Base-by-base conservation (phyloP, 352 stramenopile genomes). In the Pythium rhizo-oryzae region DNA sequence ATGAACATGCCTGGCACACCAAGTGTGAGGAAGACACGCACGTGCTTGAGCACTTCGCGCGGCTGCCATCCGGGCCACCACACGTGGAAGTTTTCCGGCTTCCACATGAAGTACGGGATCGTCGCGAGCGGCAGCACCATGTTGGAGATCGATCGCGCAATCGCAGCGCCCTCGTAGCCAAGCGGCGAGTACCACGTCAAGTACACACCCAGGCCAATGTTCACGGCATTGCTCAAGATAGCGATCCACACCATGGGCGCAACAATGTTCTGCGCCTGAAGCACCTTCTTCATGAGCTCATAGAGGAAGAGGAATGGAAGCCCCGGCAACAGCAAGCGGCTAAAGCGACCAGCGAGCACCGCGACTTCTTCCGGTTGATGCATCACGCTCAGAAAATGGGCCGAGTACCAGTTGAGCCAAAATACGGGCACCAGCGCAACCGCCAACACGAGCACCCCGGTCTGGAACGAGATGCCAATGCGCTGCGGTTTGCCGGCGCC, bases 241-340 rank as follows among this genome's bases (percentile, higher is more conserved):
- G 85, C 84, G 51, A 94, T 89, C 49, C 85, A 81, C 39, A 96
- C 81, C 86, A 97, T 93, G 2, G 91, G 91, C 23, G 74, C 47
- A n/a, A 94, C 83, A 59, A 96, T 78, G 51, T 96, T 96, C 69
- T 94, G 82, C 28, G 91, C 85, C 72, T 97, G 87, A 25, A 91
- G 81, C 2, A 96, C 62, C 67, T 96, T 96, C 62, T 90, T 84
- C 54, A 97, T 61, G 52, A 97, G 67, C 75, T 97, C 89, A 67
- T 96, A 97, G 0, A 85, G 67, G 60, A 85, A 97, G 35, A 95
- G 65, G 57, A 90, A 93, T 30, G 90, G 91, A n/a, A 96, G 76
- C 4, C 89, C 86, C 15, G 82, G 70, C 4, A 97, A 35, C 19
- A 89, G 67, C 35, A 89, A 76, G 16, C 72, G 76, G 30, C 75